These are phyloP conservation scores for Fonsecaea erecta DNA, from an alignment of 2,329 filamentous ascomycete species.

Conservation along the genomic window DNA sequence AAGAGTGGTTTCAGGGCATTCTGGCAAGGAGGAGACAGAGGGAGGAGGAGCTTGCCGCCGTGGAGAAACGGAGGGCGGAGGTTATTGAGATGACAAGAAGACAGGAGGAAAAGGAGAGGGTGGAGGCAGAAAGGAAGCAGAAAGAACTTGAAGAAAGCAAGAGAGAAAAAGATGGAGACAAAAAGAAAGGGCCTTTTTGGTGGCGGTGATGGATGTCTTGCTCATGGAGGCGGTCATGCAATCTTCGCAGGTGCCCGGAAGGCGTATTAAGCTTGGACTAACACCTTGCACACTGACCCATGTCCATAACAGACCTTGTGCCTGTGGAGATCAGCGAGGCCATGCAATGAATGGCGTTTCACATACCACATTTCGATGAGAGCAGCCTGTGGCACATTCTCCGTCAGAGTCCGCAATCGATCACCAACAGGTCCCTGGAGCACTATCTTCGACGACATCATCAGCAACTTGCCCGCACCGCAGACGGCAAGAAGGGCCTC, in stretches of 20 bases:
- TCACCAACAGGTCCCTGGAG: background rate
- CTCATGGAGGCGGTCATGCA: background rate
- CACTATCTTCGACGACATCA: background rate
- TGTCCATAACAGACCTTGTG: background rate
- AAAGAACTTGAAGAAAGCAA: conserved; percentile 22
- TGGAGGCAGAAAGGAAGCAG: conserved; percentile 28
- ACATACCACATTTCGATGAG: background rate
- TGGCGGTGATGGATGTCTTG: conserved; percentile 20
- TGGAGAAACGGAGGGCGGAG: conserved; percentile 48
- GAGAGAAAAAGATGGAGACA: conserved; percentile 18
- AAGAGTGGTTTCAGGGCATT: conserved; percentile 87
- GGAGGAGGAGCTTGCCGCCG: conserved; percentile 60
- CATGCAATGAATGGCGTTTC: background rate
- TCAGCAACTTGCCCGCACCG: background rate
- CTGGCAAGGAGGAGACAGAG: conserved; percentile 71
- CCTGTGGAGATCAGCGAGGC: background rate
- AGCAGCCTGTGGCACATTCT: background rate
- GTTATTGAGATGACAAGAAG: conserved; percentile 42
- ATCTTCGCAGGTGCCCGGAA: background rate
- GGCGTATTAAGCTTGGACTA: background rate
- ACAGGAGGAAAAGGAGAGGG: conserved; percentile 35
- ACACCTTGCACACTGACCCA: background rate
- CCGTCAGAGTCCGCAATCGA: background rate
- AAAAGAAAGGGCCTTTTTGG: conserved; percentile 21
- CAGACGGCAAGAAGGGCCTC: background rate